These are phyloP conservation scores for Phialophora macrospora DNA, from an alignment of 2,329 filamentous ascomycete genomes.

Conservation along the genomic window DNA sequence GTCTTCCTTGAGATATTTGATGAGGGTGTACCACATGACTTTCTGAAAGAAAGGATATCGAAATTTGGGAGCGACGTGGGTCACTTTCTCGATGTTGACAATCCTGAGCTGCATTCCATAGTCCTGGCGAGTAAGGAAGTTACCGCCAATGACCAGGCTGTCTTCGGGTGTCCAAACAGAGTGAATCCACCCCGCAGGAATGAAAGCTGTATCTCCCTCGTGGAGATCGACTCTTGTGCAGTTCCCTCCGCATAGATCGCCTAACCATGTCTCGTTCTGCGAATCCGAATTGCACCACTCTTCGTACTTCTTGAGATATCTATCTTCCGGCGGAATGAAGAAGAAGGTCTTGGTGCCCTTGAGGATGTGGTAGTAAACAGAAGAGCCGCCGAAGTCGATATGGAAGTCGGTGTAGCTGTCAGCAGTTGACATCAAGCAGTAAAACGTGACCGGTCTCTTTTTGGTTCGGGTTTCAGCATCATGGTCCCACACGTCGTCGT, in stretches of 20 bases:
- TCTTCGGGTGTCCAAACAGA: conserved; percentile 73
- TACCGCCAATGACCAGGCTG: conserved; percentile 72
- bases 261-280: conserved; percentile 69
- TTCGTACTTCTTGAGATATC: conserved; percentile 71
- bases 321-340: conserved; percentile 71
- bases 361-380: conserved; percentile 72
- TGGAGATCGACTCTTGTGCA: conserved; percentile 69
- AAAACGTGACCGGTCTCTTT: conserved; percentile 69
- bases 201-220: conserved; percentile 72
- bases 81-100: conserved; percentile 69
- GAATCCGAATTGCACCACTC: conserved; percentile 71
- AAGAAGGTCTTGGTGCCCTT: conserved; percentile 73
- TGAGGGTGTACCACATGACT: conserved; percentile 68
- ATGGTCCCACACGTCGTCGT: conserved; percentile 58
- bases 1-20: conserved; percentile 68
- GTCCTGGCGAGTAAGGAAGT: conserved; percentile 69
- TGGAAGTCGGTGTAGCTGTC: conserved; percentile 75
- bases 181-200: conserved; percentile 74
- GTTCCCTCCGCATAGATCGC: conserved; percentile 64
- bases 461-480: conserved; percentile 58
- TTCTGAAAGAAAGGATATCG: conserved; percentile 72
- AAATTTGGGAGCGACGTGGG: conserved; percentile 68
- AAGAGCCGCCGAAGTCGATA: conserved; percentile 73
- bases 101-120: conserved; percentile 70
- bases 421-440: conserved; percentile 72